These are phyloP conservation scores for Fistulinella cinereoalba DNA, from an alignment of 1,284 basidiomycete species.

Conservation along the genomic window DNA sequence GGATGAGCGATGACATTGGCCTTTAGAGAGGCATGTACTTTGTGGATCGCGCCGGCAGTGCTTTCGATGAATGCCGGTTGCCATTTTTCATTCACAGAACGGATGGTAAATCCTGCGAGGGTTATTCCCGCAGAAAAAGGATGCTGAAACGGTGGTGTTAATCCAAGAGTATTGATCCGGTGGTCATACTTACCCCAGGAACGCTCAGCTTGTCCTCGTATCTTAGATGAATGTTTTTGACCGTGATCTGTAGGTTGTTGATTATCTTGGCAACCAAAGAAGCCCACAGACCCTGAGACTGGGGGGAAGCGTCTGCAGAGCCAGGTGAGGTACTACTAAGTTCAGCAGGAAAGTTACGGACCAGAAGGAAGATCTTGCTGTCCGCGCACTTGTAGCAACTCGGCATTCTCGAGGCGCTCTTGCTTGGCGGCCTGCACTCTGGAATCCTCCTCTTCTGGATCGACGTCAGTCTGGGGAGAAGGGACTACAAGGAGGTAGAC, in stretches of 20 bases:
- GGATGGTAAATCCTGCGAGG: slow-evolving; percentile 87
- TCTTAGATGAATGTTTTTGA: slow-evolving; percentile 93
- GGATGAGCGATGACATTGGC: slow-evolving; percentile 9
- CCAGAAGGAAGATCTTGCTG: slow-evolving; percentile 54
- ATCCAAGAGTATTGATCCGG: not conserved
- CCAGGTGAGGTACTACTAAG: not conserved
- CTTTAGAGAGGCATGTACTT: slow-evolving; percentile 45
- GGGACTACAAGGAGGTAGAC: slow-evolving; percentile 94
- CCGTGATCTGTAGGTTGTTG: slow-evolving; percentile 95
- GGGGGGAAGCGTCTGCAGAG: slow-evolving; percentile 56
- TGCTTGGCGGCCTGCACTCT: slow-evolving; percentile 85
- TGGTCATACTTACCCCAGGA: slow-evolving; percentile 64
- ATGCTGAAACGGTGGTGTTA: slow-evolving; percentile 51
- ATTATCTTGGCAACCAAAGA: slow-evolving; percentile 90
- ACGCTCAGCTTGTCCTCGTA: slow-evolving; percentile 96
- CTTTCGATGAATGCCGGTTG: slow-evolving; percentile 94
- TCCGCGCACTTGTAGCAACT: slow-evolving; percentile 77
- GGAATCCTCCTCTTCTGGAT: slow-evolving; percentile 83
- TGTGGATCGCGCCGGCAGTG: slow-evolving; percentile 86
- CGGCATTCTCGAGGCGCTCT: slow-evolving; percentile 87
- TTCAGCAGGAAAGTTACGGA: slow-evolving; percentile 20
- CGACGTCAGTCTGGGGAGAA: slow-evolving; percentile 66
- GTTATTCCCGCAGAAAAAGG: slow-evolving; percentile 95
- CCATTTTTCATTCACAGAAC: slow-evolving; percentile 94
- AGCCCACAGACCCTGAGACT: slow-evolving; percentile 79